Evolutionary conservation across 2,329 filamentous ascomycete genomes (phyloP), one percentile per base, ranked within the genome.

Genomic region (Clonostachys rosea): DNA sequence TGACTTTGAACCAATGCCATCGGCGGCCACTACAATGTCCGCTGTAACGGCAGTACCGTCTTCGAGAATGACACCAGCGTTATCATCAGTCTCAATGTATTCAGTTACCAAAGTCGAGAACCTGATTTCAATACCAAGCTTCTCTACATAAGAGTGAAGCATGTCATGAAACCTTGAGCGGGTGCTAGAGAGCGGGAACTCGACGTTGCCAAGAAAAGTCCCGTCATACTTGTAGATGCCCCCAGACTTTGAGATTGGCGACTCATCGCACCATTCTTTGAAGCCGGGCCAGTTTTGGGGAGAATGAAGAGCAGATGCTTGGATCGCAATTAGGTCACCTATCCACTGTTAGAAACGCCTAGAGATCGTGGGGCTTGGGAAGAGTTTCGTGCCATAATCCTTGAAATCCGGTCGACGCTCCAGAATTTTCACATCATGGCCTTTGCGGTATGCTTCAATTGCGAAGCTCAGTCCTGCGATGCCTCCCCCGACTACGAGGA

Each of bases 391-490:
- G 37, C 30, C 20, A 6, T 34, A 36, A 34, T 34, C 63, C 54
- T 83, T 84, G 47, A 83, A 71, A 46, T 75, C 72, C 8, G 73
- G 66, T 49, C 82, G 83, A 1, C 74, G 70, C 54, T 83, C 80
- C 58, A 82, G 81, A 50, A 84, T 71, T 47, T 73, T 64, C 16
- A 81, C 79, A 12, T 71, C 66, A 57, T 84, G 81, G 14, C 81
- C 81, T 52, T 84, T 78, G 14, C 78, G 73, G 50, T 78, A 72
- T 56, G 79, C 83, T 62, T 85, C 81, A 50, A 85, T 81, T 40
- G 81, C 81, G 16, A 80, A 77, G 7, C 79, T 78, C 30, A 84
- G 68, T 14, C 81, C 81, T 36, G 78, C 81, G 49, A 84, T 84
- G 17, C 81, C 81, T 64, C 57, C 52, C 9, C 52, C 52, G 24